Conservation (phyloP, 2,329 filamentous ascomycete species). For the Botrytis hyacinthi region DNA sequence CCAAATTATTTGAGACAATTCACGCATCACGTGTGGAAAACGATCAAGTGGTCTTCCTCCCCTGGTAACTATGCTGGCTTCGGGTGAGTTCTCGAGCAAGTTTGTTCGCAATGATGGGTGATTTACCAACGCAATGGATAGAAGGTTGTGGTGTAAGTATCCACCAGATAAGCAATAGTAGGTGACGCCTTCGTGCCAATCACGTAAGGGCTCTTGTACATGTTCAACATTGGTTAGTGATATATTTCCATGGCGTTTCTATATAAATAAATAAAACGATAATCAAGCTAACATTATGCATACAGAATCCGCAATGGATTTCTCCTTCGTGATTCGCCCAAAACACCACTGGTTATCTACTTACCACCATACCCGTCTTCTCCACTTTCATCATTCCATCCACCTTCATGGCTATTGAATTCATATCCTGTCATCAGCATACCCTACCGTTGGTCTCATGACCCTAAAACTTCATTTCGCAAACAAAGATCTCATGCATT, state of each 20-base stretch:
- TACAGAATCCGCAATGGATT: conserved; percentile 33
- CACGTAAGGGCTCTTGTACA: not conserved
- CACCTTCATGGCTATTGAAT: conserved; percentile 40
- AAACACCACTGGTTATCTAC: conserved; percentile 52
- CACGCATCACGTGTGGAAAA: not conserved
- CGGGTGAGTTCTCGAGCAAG: not conserved
- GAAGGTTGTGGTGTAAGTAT: not conserved
- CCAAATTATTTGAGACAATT: not conserved
- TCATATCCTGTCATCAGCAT: conserved; percentile 50
- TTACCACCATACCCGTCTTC: conserved; percentile 49
- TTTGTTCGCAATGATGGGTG: not conserved
- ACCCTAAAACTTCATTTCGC: conserved; percentile 19
- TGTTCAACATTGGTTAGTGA: conserved; percentile 14
- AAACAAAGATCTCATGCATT: not conserved
- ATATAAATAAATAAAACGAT: not conserved
- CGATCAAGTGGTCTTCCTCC: not conserved
- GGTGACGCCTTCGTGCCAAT: not conserved
- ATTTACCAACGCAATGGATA: not conserved
- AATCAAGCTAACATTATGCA: conserved; percentile 23
- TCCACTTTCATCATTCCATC: conserved; percentile 41
- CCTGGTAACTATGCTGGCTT: not conserved
- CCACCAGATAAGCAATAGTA: not conserved
- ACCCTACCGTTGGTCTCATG: conserved; percentile 56
- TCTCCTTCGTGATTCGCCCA: conserved; percentile 32
- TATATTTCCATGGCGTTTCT: not conserved